A percentile compares a stretch with the other conserved stretches of the same genome.
These are phyloP conservation scores for Penicillium waksmanii DNA, from an alignment of 495 filamentous ascomycete genomes.

Conservation along the genomic window DNA sequence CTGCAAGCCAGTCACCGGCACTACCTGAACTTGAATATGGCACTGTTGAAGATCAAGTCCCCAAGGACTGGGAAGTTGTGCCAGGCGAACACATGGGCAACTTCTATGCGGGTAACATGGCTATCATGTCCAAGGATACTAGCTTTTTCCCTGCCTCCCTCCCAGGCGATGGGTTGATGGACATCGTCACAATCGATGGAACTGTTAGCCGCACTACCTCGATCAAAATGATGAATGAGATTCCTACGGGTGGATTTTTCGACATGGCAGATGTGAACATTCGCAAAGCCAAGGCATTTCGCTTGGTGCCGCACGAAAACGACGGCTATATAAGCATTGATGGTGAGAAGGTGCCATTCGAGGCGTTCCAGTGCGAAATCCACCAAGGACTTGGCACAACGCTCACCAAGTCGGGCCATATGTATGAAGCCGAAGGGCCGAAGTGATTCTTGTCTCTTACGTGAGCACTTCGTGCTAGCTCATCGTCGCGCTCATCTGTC, in stretches of 20 bases:
- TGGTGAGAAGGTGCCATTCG: constrained; percentile 83
- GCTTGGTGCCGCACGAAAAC: constrained; percentile 72
- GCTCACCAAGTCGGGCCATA: constrained; percentile 67
- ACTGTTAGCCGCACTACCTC: constrained; percentile 66
- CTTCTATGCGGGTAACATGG: constrained; percentile 96
- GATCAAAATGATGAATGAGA: constrained; percentile 66
- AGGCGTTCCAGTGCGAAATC: constrained; percentile 87
- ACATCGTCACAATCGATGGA: constrained; percentile 80
- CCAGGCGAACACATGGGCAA: constrained; percentile 80
- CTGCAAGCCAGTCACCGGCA: constrained; percentile 43
- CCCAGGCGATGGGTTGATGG: constrained; percentile 82
- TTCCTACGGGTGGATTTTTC: constrained; percentile 75
- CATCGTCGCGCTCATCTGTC: constrained; percentile 13
- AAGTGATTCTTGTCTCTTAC: constrained; percentile 17
- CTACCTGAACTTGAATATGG: constrained; percentile 80
- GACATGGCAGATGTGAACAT: constrained; percentile 77
- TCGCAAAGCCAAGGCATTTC: constrained; percentile 79
- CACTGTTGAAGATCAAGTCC: constrained; percentile 74
- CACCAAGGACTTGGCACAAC: constrained; percentile 85
- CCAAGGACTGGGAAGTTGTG: constrained; percentile 71
- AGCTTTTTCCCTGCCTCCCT: constrained; percentile 89
- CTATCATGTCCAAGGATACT: constrained; percentile 82
- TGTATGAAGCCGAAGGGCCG: constrained; percentile 73
- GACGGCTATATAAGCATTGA: constrained; percentile 92
- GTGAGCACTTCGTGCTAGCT: neutral